phyloP scores from a whole-genome alignment of 2,329 filamentous ascomycete species.

The Cladophialophora psammophila region DNA sequence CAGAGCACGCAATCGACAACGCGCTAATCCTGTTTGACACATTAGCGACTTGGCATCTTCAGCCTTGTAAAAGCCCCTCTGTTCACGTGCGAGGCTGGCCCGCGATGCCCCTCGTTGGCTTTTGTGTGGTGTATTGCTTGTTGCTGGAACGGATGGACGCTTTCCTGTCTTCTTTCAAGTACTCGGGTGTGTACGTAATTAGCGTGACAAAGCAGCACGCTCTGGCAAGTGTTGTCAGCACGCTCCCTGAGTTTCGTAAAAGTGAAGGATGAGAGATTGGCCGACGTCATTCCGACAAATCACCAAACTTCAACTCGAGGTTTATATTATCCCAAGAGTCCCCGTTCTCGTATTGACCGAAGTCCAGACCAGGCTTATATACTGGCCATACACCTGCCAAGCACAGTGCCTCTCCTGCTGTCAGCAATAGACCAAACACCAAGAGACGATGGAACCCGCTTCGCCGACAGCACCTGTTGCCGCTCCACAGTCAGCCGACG shows the following conservation, averaged over 20 bases:
- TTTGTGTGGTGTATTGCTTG: background rate
- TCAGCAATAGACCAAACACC: constrained; percentile 2
- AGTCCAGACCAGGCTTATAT: constrained; percentile 9
- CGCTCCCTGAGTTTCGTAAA: background rate
- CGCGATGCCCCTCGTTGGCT: background rate
- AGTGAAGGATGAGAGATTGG: background rate
- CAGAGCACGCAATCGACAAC: constrained; percentile 26
- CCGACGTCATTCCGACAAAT: constrained; percentile 19
- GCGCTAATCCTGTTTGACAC: constrained; percentile 14
- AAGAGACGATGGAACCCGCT: constrained; percentile 17
- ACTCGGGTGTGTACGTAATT: background rate
- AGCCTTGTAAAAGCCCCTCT: constrained; percentile 12
- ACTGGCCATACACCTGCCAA: background rate
- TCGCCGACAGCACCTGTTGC: constrained; percentile 5
- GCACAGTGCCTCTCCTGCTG: background rate
- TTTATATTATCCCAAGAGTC: background rate
- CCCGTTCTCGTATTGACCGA: background rate
- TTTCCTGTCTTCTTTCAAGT: background rate
- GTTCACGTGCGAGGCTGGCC: constrained; percentile 14
- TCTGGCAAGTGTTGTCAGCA: background rate
- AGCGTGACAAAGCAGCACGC: background rate
- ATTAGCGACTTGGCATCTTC: constrained; percentile 14
- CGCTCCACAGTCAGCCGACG: constrained; percentile 18
- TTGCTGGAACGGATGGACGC: background rate
- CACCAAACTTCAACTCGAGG: background rate